These are phyloP conservation scores for Camellia sinensis DNA, from an alignment of 148 eudicot species.

Conservation along the genomic window DNA sequence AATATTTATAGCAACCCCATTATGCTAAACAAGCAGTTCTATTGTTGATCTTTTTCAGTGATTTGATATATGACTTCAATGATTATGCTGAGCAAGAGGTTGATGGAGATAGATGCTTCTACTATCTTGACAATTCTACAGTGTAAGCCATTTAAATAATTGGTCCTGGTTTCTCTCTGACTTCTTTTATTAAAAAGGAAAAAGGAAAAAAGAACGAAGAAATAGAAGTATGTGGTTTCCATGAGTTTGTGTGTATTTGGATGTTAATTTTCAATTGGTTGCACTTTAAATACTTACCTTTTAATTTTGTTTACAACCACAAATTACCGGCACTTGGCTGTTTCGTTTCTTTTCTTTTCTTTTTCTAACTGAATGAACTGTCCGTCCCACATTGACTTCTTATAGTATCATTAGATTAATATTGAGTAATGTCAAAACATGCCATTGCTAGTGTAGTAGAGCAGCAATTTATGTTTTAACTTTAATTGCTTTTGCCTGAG, in stretches of 20 bases:
- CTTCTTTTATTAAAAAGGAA: neutral
- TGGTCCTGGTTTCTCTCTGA: neutral
- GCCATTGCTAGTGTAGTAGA: neutral
- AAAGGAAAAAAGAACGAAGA: neutral
- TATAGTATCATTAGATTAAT: neutral
- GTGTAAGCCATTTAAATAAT: conserved; percentile 40
- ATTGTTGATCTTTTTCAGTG: conserved; percentile 53
- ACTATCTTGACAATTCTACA: conserved; percentile 74
- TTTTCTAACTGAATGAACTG: neutral
- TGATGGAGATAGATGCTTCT: conserved; percentile 83
- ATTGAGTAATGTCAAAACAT: neutral
- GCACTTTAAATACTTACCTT: too few species aligned
- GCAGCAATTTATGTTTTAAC: neutral
- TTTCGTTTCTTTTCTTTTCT: neutral
- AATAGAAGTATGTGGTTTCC: neutral
- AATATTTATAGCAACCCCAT: conserved; percentile 8
- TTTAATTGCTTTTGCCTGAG: neutral
- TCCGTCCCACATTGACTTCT: neutral
- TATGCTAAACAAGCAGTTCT: conserved; percentile 5
- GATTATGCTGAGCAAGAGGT: conserved; percentile 67
- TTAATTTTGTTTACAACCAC: too few species aligned
- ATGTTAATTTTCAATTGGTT: too few species aligned
- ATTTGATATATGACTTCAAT: conserved; percentile 82
- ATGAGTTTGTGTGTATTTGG: neutral
- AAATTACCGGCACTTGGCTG: too few species aligned